Evolutionary conservation across 352 stramenopile genomes (phyloP).

Genomic region (Pythium phragmiticola): DNA sequence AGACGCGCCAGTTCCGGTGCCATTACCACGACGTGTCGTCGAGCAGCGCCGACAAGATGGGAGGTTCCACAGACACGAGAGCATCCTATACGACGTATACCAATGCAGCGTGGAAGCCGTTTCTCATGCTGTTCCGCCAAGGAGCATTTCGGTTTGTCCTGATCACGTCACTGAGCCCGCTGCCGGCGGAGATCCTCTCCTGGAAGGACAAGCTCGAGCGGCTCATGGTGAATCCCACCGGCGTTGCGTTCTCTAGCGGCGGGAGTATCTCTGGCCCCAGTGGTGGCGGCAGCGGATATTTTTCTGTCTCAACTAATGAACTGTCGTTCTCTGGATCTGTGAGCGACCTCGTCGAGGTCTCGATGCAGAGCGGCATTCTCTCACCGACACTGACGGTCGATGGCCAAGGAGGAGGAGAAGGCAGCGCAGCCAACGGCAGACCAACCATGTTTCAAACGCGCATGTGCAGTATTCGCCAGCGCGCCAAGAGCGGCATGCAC

Average conservation of each 20-base stretch:
- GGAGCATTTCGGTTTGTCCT: constrained; percentile 55
- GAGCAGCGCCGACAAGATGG: constrained; percentile 4
- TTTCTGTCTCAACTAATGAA: constrained; percentile 4
- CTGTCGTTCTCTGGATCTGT: constrained; percentile 25
- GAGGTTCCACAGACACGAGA: constrained; percentile 3
- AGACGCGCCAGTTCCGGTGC: constrained; percentile 51
- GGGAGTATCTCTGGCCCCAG: neutral
- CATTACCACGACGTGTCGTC: constrained; percentile 40
- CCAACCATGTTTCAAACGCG: constrained; percentile 32
- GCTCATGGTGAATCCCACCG: constrained; percentile 18
- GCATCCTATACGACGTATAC: constrained; percentile 30
- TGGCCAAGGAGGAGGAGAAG: neutral
- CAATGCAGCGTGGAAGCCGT: constrained; percentile 39
- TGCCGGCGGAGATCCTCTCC: constrained; percentile 41
- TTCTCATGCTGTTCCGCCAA: constrained; percentile 56
- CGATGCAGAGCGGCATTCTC: constrained; percentile 34
- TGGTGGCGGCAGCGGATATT: neutral
- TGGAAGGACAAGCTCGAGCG: constrained; percentile 64
- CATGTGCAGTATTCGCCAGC: constrained; percentile 34
- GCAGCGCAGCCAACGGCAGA: constrained; percentile 1
- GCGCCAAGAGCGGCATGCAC: constrained; percentile 16
- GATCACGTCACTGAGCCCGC: constrained; percentile 40
- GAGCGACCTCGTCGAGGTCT: constrained; percentile 33
- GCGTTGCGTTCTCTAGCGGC: constrained; percentile 2
- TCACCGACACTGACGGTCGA: constrained; percentile 17